These are phyloP conservation scores for Penicillium coprophilum DNA, from an alignment of 495 filamentous ascomycete genomes.

Conservation along the genomic window DNA sequence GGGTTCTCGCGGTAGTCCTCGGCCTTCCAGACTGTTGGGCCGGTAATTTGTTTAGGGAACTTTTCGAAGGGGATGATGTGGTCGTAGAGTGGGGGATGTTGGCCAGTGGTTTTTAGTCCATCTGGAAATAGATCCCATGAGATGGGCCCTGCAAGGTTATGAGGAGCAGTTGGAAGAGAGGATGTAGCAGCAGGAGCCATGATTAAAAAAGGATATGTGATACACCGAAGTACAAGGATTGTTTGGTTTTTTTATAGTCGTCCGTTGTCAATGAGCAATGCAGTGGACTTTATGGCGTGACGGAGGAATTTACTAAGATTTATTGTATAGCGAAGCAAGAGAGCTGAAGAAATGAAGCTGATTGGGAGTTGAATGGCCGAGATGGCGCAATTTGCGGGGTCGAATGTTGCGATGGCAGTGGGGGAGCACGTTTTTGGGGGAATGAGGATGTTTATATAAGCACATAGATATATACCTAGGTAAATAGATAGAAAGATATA, in stretches of 20 bases:
- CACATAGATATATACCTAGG: too few species aligned
- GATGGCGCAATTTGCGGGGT: constrained; percentile 37
- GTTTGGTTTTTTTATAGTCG: constrained; percentile 20
- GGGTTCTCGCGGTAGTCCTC: constrained; percentile 66
- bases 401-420: constrained; percentile 33
- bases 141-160: constrained; percentile 27
- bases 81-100: constrained; percentile 68
- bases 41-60: constrained; percentile 70
- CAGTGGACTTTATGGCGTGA: constrained; percentile 29
- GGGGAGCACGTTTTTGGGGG: constrained; percentile 8
- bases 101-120: constrained; percentile 66
- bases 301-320: neutral
- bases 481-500: too few species aligned
- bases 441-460: too few species aligned
- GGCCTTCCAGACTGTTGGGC: constrained; percentile 71
- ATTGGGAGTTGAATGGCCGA: constrained; percentile 16
- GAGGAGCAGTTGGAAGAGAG: constrained; percentile 31
- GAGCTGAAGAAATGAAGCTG: constrained; percentile 2
- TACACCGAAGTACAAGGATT: too few species aligned
- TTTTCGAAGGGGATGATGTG: constrained; percentile 62
- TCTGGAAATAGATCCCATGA: constrained; percentile 47
- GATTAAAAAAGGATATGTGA: constrained; percentile 11
- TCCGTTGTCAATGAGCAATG: constrained; percentile 19
- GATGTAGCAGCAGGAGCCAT: constrained; percentile 40
- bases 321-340: neutral